Base-by-base conservation (phyloP, 2,329 filamentous ascomycete genomes). In the Diatrype stigma region DNA sequence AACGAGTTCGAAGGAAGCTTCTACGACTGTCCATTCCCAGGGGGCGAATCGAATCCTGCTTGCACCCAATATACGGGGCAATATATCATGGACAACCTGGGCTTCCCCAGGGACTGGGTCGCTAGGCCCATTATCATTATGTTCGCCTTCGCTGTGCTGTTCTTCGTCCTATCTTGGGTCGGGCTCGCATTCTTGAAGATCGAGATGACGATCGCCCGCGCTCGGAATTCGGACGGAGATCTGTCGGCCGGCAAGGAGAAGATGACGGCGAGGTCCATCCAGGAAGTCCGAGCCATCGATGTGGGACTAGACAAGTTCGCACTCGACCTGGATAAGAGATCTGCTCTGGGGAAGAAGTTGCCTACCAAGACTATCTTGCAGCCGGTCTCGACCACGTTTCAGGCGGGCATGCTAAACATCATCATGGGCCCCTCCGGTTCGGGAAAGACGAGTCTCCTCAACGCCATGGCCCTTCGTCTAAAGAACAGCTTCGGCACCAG, bases 391-490 rank as follows among this genome's bases (percentile, higher is more conserved):
- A 74, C 86, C 0, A 81, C 79, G 0, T 91, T 92, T 57, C 76
- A 81, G 45, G 80, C 88, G 0, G 86, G 87, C 0, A 73, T 79
- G 14, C 64, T 92, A 14, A 91, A 91, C 55, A 78, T 90, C 22
- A 88, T 92, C 56, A 90, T 91, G 87, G 88, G 88, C 0, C 88
- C 88, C 0, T 90, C 86, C 0, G 88, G 88, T 0, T 86, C 82
- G 44, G 88, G 88, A 1, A 92, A 92, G 66, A 90, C 87, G 0
- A 87, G 85, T 0, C 72, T 90, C 1, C 73, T 91, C 11, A 90
- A 89, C 61, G 78, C 84, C 1, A 87, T 92, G 79, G 86, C 88
- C 1, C 71, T 83, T 3, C 76, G 88, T 16, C 70, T 91, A 4
- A 80, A 82, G 23, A 82, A 81, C 51, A 82, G 80, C 1, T 57